These are phyloP conservation scores for Microcyclospora pomicola DNA, from an alignment of 2,329 filamentous ascomycete species.

Conservation along the genomic window DNA sequence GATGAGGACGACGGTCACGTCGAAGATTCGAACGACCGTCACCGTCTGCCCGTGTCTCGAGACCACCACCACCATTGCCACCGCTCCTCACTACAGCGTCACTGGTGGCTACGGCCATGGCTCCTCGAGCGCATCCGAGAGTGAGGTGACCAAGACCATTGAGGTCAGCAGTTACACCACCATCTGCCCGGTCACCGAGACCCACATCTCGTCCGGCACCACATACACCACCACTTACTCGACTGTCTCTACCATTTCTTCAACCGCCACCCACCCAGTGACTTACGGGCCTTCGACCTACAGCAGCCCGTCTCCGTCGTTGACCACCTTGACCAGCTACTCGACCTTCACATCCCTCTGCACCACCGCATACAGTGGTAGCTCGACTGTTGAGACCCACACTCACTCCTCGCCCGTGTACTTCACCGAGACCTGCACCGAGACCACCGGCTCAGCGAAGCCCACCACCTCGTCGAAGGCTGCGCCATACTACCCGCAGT, in stretches of 20 bases:
- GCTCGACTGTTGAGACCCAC: too few relatives aligned
- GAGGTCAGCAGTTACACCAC: conserved; percentile 6
- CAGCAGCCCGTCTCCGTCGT: conserved; percentile 1
- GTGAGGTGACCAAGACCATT: background rate
- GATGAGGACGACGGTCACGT: background rate
- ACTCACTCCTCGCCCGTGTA: too few relatives aligned
- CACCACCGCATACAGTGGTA: too few relatives aligned
- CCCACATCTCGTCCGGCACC: conserved; percentile 21
- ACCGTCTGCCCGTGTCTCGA: background rate
- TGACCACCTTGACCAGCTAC: background rate
- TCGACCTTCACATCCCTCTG: background rate
- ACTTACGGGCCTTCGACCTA: background rate
- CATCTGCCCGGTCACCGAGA: conserved; percentile 14
- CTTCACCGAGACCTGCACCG: conserved; percentile 1
- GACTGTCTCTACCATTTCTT: conserved; percentile 26
- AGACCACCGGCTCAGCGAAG: background rate
- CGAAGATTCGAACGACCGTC: background rate
- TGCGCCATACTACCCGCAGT: background rate
- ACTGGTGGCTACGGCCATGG: background rate
- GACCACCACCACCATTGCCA: background rate
- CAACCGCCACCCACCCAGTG: conserved; percentile 1
- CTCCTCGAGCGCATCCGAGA: background rate
- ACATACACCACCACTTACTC: conserved; percentile 31
- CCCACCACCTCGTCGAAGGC: background rate
- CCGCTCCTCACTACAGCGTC: background rate